These are phyloP conservation scores for Aspergillus vadensis DNA, from an alignment of 2,329 filamentous ascomycete genomes.

Conservation along the genomic window DNA sequence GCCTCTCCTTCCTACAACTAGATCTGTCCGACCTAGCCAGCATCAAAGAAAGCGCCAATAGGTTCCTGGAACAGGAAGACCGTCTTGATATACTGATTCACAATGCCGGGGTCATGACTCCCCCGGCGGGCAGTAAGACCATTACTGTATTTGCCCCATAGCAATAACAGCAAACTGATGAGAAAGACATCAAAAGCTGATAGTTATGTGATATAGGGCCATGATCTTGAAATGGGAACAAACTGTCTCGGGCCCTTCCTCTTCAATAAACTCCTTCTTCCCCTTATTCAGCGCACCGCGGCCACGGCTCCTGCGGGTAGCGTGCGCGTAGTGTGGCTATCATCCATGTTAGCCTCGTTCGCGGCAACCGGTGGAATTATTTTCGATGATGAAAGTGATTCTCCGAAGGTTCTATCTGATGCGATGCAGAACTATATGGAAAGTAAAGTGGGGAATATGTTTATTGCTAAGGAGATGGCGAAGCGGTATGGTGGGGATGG, in stretches of 20 bases:
- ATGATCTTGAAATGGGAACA: conserved; percentile 37
- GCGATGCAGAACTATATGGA: conserved; percentile 34
- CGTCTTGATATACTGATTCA: conserved; percentile 45
- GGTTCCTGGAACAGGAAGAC: conserved; percentile 37
- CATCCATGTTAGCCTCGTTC: conserved; percentile 23
- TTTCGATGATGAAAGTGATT: conserved; percentile 6
- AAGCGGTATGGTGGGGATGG: conserved; percentile 31
- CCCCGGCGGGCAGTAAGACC: not conserved
- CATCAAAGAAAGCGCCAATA: conserved; percentile 28
- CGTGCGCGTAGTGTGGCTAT: conserved; percentile 41
- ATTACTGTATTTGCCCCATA: no score
- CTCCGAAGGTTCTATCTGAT: conserved; percentile 1
- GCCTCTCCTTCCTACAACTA: conserved; percentile 48
- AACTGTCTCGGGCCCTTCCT: conserved; percentile 47
- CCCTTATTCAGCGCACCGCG: conserved; percentile 37
- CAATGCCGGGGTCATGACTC: conserved; percentile 37
- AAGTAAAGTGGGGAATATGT: conserved; percentile 36
- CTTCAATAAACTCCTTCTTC: conserved; percentile 42
- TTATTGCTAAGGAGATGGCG: conserved; percentile 33
- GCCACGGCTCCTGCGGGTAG: conserved; percentile 18
- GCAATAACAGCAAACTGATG: no score
- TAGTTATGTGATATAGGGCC: not conserved
- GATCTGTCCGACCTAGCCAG: conserved; percentile 39
- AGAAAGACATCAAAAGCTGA: no score
- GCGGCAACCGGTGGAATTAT: conserved; percentile 19